These are phyloP conservation scores for Trametes gibbosa DNA, from an alignment of 768 basidiomycete genomes.

Conservation along the genomic window DNA sequence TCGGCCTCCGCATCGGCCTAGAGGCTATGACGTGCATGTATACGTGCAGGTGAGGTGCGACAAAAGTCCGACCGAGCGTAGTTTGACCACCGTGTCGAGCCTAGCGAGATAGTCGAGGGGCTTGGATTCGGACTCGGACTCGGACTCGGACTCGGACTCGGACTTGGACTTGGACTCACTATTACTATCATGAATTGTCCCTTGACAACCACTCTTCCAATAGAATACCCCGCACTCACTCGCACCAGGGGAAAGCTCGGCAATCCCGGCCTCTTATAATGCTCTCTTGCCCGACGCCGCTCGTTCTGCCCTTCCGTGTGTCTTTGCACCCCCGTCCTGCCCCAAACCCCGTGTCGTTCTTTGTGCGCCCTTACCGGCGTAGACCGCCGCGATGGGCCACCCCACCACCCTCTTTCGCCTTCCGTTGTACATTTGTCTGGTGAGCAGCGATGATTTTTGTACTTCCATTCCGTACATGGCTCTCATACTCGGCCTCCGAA, in stretches of 20 bases:
- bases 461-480: neutral
- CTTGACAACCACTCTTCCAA: neutral
- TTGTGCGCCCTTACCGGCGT: slow-evolving; percentile 8
- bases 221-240: neutral
- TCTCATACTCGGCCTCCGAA: neutral
- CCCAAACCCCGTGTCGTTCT: neutral
- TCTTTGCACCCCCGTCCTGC: neutral
- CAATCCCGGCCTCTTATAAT: neutral
- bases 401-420: slow-evolving; percentile 16
- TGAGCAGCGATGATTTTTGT: neutral
- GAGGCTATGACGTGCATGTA: neutral
- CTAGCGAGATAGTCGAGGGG: no score
- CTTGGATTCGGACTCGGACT: no score
- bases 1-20: no score
- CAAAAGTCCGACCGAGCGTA: neutral
- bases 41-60: neutral
- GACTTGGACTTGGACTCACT: no score
- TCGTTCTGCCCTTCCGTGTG: neutral
- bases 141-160: no score
- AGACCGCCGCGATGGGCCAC: slow-evolving; percentile 18
- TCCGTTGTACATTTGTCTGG: slow-evolving; percentile 20
- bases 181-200: no score
- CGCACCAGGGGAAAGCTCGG: neutral
- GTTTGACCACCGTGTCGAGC: no score
- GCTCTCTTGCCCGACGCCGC: neutral